A percentile compares a stretch with the other conserved stretches of the same genome.
Conservation (phyloP, 352 stramenopile genomes). For the Phytophthora sansomeana region DNA sequence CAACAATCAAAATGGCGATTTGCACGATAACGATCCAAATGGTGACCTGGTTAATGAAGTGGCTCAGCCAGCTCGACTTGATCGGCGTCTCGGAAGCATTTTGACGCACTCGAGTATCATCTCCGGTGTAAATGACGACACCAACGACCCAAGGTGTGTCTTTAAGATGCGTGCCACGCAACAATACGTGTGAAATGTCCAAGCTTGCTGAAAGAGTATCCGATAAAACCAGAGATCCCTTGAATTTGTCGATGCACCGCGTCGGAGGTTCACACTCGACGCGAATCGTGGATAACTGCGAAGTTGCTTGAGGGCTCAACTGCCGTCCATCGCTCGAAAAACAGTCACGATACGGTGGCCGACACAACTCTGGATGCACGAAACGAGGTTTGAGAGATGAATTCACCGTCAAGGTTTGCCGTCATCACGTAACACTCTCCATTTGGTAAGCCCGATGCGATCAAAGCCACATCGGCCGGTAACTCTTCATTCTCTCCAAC, state of each 20-base stretch:
- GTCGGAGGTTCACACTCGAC: slow-evolving; percentile 62
- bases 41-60: slow-evolving; percentile 86
- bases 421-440: slow-evolving; percentile 88
- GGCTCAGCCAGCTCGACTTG: slow-evolving; percentile 78
- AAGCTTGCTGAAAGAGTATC: slow-evolving; percentile 43
- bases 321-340: slow-evolving; percentile 43
- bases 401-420: slow-evolving; percentile 90
- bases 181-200: slow-evolving; percentile 73
- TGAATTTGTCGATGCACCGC: slow-evolving; percentile 82
- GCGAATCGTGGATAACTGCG: slow-evolving; percentile 12
- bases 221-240: slow-evolving; percentile 62
- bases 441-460: slow-evolving; percentile 61
- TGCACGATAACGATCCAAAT: slow-evolving; percentile 81
- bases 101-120: slow-evolving; percentile 89
- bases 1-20: slow-evolving; percentile 56
- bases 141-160: slow-evolving; percentile 80
- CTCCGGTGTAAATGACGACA: slow-evolving; percentile 87
- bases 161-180: slow-evolving; percentile 75
- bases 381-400: slow-evolving; percentile 87
- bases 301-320: slow-evolving; percentile 13
- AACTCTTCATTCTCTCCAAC: slow-evolving; percentile 79
- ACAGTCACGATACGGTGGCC: slow-evolving; percentile 18
- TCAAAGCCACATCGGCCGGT: slow-evolving; percentile 72
- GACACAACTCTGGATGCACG: slow-evolving; percentile 52
- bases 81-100: slow-evolving; percentile 78